These are phyloP conservation scores for Dysphania ambrosioides DNA, from an alignment of 148 eudicot species.

Conservation along the genomic window DNA sequence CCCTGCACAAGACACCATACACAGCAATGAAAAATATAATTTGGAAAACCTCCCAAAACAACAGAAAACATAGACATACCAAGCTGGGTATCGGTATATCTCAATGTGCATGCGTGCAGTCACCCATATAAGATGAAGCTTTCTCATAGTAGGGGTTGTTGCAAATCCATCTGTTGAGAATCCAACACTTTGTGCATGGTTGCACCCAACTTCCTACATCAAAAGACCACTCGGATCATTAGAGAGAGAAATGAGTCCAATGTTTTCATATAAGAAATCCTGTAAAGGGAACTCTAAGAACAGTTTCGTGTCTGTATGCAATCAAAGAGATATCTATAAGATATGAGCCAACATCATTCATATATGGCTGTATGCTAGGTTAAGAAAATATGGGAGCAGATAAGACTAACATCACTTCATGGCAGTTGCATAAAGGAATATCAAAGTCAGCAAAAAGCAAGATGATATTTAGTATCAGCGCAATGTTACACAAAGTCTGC, in stretches of 20 bases:
- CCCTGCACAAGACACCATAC: conserved; percentile 42
- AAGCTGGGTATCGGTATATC: conserved; percentile 84
- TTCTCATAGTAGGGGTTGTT: conserved; percentile 89
- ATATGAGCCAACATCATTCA: not conserved
- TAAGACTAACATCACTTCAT: not conserved
- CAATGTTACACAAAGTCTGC: not conserved
- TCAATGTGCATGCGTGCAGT: conserved; percentile 99
- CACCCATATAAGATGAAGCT: conserved; percentile 92
- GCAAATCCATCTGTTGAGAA: conserved; percentile 98
- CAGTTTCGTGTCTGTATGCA: not conserved
- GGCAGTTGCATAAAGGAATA: not conserved
- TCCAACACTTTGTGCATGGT: conserved; percentile 93
- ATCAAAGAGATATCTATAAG: not conserved
- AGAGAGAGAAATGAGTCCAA: not conserved
- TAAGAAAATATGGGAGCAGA: not conserved
- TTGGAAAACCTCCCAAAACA: not conserved
- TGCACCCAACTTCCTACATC: conserved; percentile 91
- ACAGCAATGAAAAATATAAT: conserved; percentile 14
- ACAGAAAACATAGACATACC: conserved; percentile 37
- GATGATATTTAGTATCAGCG: too few species aligned
- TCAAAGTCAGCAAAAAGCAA: not conserved
- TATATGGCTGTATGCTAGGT: not conserved
- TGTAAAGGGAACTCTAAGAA: not conserved
- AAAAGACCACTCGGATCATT: conserved; percentile 15
- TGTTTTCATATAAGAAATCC: not conserved